A percentile compares a stretch with the other conserved stretches of the same genome.
Evolutionary conservation across 2,329 filamentous ascomycete species (phyloP).

Genomic region (Myriosclerotinia duriaeana): DNA sequence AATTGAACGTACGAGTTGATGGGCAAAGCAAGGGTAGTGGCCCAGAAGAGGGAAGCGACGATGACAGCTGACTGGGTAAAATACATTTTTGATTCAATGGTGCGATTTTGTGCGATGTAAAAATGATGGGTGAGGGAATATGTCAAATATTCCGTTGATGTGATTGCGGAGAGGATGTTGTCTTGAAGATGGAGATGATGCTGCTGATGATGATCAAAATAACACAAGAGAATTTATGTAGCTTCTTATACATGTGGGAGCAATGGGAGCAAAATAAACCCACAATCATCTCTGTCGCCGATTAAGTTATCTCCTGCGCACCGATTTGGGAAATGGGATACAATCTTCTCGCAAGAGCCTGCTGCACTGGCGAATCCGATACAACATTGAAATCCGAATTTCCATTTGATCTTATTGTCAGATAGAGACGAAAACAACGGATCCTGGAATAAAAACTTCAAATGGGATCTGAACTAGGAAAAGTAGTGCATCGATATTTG

Average conservation of each 20-base stretch:
- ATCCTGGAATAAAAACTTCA: background rate
- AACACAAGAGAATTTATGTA: background rate
- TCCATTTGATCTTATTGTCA: background rate
- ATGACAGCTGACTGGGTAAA: constrained; percentile 7
- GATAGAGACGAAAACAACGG: background rate
- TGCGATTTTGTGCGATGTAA: background rate
- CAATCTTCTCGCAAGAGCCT: background rate
- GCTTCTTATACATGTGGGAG: background rate
- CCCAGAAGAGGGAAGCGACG: constrained; percentile 5
- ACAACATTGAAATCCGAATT: background rate
- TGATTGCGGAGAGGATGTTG: background rate
- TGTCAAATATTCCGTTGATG: background rate
- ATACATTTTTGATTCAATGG: background rate
- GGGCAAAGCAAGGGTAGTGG: background rate
- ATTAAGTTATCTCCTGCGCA: background rate
- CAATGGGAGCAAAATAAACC: background rate
- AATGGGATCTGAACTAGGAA: background rate
- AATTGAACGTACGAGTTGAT: background rate
- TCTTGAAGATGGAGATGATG: too few relatives aligned
- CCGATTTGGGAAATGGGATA: background rate
- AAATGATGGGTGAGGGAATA: background rate
- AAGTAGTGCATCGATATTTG: background rate
- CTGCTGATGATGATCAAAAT: background rate
- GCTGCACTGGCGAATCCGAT: background rate
- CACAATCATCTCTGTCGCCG: background rate